Evolutionary conservation across 371 early-diverging fungal species (phyloP).

Genomic region (Circinella umbellata): DNA sequence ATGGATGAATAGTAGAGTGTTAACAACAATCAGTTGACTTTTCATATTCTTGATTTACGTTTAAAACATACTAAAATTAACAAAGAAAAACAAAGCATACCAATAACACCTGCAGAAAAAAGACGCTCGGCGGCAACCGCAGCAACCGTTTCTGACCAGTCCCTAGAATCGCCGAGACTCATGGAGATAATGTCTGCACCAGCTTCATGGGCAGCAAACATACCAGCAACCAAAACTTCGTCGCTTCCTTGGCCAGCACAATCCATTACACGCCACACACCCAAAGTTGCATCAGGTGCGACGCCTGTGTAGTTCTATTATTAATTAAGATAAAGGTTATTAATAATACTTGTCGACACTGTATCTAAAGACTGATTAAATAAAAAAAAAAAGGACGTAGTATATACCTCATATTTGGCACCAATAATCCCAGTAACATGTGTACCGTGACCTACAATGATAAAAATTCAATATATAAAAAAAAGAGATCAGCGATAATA

Average conservation of each 20-base stretch:
- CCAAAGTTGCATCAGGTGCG: constrained; percentile 57
- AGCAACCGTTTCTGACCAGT: constrained; percentile 40
- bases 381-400: too few species aligned
- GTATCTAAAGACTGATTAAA: not conserved
- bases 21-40: too few species aligned
- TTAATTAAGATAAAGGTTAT: too few species aligned
- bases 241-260: constrained; percentile 57
- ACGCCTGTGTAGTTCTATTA: constrained; percentile 45
- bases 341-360: not conserved
- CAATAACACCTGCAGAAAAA: constrained; percentile 23
- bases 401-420: constrained; percentile 39
- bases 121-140: constrained; percentile 39
- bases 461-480: not conserved
- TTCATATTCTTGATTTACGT: too few species aligned
- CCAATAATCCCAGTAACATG: constrained; percentile 76
- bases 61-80: not conserved
- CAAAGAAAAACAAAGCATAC: constrained; percentile 19
- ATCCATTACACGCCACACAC: constrained; percentile 64
- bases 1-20: not conserved
- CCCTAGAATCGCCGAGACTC: constrained; percentile 26
- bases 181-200: constrained; percentile 30
- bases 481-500: not conserved
- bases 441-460: constrained; percentile 59
- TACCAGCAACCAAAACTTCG: constrained; percentile 60
- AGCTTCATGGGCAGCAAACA: constrained; percentile 21